Base-by-base conservation (phyloP, 768 basidiomycete species). In the Candolleomyces eurysporus region DNA sequence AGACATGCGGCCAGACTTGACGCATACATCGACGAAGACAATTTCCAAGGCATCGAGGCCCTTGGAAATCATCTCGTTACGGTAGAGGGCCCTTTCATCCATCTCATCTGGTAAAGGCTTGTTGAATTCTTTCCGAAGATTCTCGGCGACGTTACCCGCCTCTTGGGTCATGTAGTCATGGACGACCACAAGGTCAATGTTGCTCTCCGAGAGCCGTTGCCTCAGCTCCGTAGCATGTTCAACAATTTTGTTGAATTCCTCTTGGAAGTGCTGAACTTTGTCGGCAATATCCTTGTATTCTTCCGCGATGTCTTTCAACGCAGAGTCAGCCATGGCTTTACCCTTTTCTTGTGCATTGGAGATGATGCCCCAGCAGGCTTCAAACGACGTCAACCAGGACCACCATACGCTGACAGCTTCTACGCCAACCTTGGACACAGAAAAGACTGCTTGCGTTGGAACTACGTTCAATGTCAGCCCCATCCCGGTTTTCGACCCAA, bases 91-190 rank as follows among this genome's bases (percentile, higher is more conserved):
- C 42, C 65, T 31, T 30, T 63, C 61, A 30, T 50, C 61, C 36
- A 22, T 54, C n/a, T 61, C 55, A 17, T 61, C 62, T 3, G 62
- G 60, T 1, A 61, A 42, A 8, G 62, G 65, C 10, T 64, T 58
- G 22, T 57, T 21, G 43, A 66, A 53, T 30, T 60, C 58, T 11
- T 50, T 48, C 42, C 57, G 51, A 14, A 64, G 45, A 8, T 43
- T 55, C 19, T 60, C 17, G 26, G 46, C 42, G 19, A 59, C 48
- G 1, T 39, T 11, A 13, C 3, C 42, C 11, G 62, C 22, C 39
- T 54, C 64, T 7, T 39, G 21, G 32, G 58, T 32, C 14, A 66
- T 46, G 2, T n/a, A 5, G 1, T 53, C 45, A n/a, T 46, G 13
- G 14, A 61, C 8, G 3, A 54, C 26, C 7, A 52, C 59, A 2